Base-by-base conservation (phyloP, 257 asterid species). In the Apocynum venetum region DNA sequence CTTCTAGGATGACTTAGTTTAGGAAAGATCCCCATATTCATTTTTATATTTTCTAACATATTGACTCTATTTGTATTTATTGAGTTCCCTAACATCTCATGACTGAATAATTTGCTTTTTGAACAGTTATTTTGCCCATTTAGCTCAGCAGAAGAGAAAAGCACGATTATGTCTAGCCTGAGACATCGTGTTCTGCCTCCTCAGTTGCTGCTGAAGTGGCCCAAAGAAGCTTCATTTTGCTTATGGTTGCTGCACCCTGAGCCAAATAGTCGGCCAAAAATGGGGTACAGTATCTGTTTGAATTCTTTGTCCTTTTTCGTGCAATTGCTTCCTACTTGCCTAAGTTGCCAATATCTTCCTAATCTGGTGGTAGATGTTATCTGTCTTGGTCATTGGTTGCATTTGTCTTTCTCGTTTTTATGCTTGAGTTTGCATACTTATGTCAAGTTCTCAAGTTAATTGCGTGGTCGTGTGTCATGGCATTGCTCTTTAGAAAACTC, bases 201-300 rank as follows among this genome's bases (percentile, higher is more conserved):
- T 10, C 96, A 90, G 82, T 84, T 96, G 87, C 97, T 96, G 74
- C 89, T 91, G 67, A 93, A 89, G 87, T 91, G 99, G 97, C 97
- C 99, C 60, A 96, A 91, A 86, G 97, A 91, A 90, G 99, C 98
- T 81, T 88, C 98, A 10, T 96, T 90, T 91, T 93, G 98, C 91
- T 80, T 93, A 68, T 91, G 98, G 99, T 82, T 96, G 88, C 84
- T 93, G 83, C 99, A 96, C 76, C 99, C 99, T 10, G 97, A 93
- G 59, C 93, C 97, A 1, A 85, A 80, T 78, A 84, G 89, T 85
- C 91, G 99, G 68, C 99, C 99, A 31, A 89, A 86, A 77, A 85
- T 88, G 89, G 87, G 90, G 99, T 91, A 83, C 76, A 84, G 53
- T 79, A 81, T 79, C 77, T 14, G 69, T 53, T 68, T 4, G 13